Conservation (phyloP, 805 yeast species). For the Yamadazyma phyllophila region DNA sequence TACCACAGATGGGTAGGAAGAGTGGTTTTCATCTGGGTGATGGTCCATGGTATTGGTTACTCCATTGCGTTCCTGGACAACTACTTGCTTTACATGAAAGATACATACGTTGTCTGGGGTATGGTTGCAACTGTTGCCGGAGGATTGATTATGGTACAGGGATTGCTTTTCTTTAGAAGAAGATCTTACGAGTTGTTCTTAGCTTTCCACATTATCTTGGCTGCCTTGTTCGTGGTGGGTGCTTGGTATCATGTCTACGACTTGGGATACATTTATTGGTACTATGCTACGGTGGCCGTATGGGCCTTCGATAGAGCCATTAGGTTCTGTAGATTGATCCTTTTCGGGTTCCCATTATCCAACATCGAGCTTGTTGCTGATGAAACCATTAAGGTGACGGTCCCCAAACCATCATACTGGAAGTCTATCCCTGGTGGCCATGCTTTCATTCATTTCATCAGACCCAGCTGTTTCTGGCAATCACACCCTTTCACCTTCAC, state of each 20-base stretch:
- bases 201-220: conserved; percentile 34
- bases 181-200: conserved; percentile 37
- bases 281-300: conserved; percentile 31
- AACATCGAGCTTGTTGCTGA: conserved; percentile 28
- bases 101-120: conserved; percentile 32
- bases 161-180: conserved; percentile 33
- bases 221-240: conserved; percentile 43
- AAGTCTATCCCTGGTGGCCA: conserved; percentile 39
- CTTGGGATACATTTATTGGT: conserved; percentile 30
- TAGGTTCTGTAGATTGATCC: conserved; percentile 25
- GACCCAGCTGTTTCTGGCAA: conserved; percentile 39
- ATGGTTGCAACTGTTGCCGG: conserved; percentile 37
- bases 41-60: conserved; percentile 32
- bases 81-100: conserved; percentile 16
- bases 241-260: conserved; percentile 41
- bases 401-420: conserved; percentile 39
- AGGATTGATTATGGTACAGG: conserved; percentile 29
- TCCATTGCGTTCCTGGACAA: conserved; percentile 15
- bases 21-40: conserved; percentile 23
- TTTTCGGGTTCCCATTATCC: conserved; percentile 37
- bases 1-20: conserved; percentile 49
- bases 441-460: conserved; percentile 37
- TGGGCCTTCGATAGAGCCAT: conserved; percentile 38
- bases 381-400: conserved; percentile 36
- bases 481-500: conserved; percentile 43